Evolutionary conservation across 495 filamentous ascomycete species (phyloP).

Genomic region (Thermothielavioides terrestris): DNA sequence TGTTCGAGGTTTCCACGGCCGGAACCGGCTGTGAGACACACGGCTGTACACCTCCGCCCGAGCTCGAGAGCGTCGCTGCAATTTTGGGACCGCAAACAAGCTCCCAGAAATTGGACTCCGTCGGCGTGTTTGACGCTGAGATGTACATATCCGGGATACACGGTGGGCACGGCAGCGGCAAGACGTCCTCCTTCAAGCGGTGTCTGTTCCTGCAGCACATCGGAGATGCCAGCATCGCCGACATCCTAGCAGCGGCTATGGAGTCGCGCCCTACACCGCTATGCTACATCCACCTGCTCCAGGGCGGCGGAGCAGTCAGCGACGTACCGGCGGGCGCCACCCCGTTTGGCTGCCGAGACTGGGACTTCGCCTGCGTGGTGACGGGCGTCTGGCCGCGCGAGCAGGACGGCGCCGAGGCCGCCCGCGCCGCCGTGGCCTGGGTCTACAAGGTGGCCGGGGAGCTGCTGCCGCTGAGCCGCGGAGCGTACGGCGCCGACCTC

Average conservation of each 20-base stretch:
- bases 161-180: constrained; percentile 48
- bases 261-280: constrained; percentile 44
- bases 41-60: not conserved
- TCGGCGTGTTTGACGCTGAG: constrained; percentile 50
- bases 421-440: constrained; percentile 42
- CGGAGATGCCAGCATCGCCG: constrained; percentile 30
- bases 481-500: constrained; percentile 54
- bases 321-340: constrained; percentile 41
- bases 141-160: constrained; percentile 57
- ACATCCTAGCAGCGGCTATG: constrained; percentile 39
- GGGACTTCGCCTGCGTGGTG: constrained; percentile 56
- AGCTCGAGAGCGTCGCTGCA: constrained; percentile 12
- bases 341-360: constrained; percentile 57
- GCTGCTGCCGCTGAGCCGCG: constrained; percentile 44
- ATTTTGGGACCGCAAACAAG: constrained; percentile 33
- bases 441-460: constrained; percentile 45
- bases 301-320: constrained; percentile 47
- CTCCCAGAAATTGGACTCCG: constrained; percentile 35
- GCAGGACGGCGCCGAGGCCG: constrained; percentile 42
- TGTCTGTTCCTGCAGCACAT: constrained; percentile 53
- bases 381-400: constrained; percentile 55
- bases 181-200: constrained; percentile 58
- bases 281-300: constrained; percentile 57
- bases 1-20: constrained; percentile 38
- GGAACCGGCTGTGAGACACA: constrained; percentile 17